Base-by-base conservation (phyloP, 1,139 yeast genomes). In the Debaryomyces singareniensis region DNA sequence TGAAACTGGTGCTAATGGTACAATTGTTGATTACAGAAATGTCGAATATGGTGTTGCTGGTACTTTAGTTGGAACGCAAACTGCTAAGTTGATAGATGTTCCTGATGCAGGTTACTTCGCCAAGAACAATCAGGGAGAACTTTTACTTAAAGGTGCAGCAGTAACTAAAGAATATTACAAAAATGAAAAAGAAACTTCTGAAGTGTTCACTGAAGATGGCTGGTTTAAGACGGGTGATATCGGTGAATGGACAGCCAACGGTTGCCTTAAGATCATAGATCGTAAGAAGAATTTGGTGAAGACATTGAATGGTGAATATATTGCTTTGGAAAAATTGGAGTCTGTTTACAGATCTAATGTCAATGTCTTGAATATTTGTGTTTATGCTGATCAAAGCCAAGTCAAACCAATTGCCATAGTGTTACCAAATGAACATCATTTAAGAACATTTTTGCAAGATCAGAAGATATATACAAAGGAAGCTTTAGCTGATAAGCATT, bases 201-300 rank as follows among this genome's bases (percentile, higher is more conserved):
- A 59, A 18, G 86, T 95, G 0, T 80, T 84, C 48, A 77, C 85
- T 28, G 96, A 87, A 40, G 70, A 68, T 42, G 94, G 91, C 18
- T 93, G 97, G 96, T 93, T 93, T 68, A 74, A 68, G 53, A 91
- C 98, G 27, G 99, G 99, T 57, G 99, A 93, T 59, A 86, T 93
- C 56, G 96, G 91, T 51, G 91, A 86, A 64, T 87, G 96, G 95
- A 73, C 91, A 27, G 42, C 76, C 15, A 71, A 68, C 42, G 98
- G 98, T 44, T 78, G 77, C 36, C 66, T 93, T 50, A 76, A 71
- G 51, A 70, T 93, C 42, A 83, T 93, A 55, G 99, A 93, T 63
- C 84, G 99, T 58, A 84, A 78, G 68, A 93, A 93, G 78, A 93
- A 93, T 57, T 70, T 93, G 58, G 95, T 93, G 47, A 93, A 93